Evolutionary conservation across 805 yeast species (phyloP).

Genomic region (Dipodascopsis uninucleata): DNA sequence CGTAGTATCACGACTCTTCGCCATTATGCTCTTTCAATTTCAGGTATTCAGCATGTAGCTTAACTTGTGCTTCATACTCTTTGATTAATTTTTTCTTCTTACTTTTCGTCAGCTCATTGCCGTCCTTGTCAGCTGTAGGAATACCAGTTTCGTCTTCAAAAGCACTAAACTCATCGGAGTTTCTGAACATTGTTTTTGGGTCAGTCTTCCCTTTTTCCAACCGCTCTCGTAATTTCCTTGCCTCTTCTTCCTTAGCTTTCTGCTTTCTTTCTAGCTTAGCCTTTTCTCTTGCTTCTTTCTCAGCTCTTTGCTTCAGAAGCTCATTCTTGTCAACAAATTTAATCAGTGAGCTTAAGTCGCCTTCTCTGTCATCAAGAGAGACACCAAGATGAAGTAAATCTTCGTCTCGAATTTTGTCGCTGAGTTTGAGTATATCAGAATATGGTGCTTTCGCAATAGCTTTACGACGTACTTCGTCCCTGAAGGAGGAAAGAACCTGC

Average conservation of each 20-base stretch:
- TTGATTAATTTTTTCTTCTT: conserved; percentile 77
- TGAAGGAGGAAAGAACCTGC: conserved; percentile 68
- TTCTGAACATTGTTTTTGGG: conserved; percentile 70
- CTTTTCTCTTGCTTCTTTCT: conserved; percentile 51
- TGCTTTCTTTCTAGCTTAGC: conserved; percentile 56
- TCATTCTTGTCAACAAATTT: conserved; percentile 80
- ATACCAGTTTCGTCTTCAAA: conserved; percentile 88
- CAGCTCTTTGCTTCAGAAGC: conserved; percentile 52
- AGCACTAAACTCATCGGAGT: conserved; percentile 54
- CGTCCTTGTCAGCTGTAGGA: conserved; percentile 71
- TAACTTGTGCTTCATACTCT: conserved; percentile 74
- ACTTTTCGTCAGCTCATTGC: conserved; percentile 83
- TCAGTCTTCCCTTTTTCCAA: conserved; percentile 68
- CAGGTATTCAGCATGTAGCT: conserved; percentile 66
- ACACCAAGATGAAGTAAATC: conserved; percentile 74
- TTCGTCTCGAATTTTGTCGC: conserved; percentile 69
- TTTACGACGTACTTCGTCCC: conserved; percentile 72
- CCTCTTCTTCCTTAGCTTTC: conserved; percentile 40
- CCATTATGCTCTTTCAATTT: conserved; percentile 9
- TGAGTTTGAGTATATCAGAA: conserved; percentile 55
- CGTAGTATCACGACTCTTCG: conserved; percentile 1
- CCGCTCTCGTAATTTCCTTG: conserved; percentile 52
- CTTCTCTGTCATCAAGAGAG: conserved; percentile 80
- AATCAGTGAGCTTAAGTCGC: conserved; percentile 62
- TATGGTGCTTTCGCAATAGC: conserved; percentile 62